A percentile compares a stretch with the other conserved stretches of the same genome.
These are phyloP conservation scores for Bondarzewia mesenterica DNA, from an alignment of 1,284 basidiomycete species.

Conservation along the genomic window DNA sequence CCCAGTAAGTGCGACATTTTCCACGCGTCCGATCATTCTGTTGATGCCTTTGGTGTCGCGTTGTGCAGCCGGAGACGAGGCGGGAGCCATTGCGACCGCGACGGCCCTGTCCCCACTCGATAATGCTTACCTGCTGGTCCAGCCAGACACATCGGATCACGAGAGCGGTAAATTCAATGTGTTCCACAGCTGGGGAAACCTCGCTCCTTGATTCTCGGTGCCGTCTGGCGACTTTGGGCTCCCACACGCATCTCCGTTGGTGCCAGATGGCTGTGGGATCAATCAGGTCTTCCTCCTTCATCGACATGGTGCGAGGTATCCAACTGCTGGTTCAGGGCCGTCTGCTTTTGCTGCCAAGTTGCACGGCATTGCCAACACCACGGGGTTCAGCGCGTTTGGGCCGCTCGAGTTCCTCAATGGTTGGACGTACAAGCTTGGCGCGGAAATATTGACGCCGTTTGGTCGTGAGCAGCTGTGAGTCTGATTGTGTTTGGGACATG, in stretches of 20 bases:
- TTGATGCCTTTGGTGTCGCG: background rate
- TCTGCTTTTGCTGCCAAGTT: conserved; percentile 33
- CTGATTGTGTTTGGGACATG: background rate
- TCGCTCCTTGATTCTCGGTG: conserved; percentile 52
- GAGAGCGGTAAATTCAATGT: conserved; percentile 17
- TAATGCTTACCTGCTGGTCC: conserved; percentile 18
- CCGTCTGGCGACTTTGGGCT: conserved; percentile 41
- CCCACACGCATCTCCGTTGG: conserved; percentile 34
- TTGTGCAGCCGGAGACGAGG: conserved; percentile 17
- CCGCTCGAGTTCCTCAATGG: conserved; percentile 43
- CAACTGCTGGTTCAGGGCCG: conserved; percentile 30
- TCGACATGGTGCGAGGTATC: conserved; percentile 48
- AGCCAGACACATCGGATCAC: conserved; percentile 12
- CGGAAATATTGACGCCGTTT: conserved; percentile 50
- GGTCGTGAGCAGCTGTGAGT: conserved; percentile 44
- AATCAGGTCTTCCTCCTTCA: conserved; percentile 47
- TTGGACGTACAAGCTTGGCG: conserved; percentile 48
- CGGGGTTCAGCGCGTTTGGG: conserved; percentile 34
- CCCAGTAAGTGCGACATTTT: conserved; percentile 14
- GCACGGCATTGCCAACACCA: conserved; percentile 24
- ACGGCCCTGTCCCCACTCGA: conserved; percentile 15
- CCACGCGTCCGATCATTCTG: background rate
- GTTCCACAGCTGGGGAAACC: conserved; percentile 40
- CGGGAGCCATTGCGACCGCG: conserved; percentile 20
- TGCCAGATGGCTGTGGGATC: conserved; percentile 43